Evolutionary conservation across 2,329 filamentous ascomycete species (phyloP).

Genomic region (Knufia petricola): DNA sequence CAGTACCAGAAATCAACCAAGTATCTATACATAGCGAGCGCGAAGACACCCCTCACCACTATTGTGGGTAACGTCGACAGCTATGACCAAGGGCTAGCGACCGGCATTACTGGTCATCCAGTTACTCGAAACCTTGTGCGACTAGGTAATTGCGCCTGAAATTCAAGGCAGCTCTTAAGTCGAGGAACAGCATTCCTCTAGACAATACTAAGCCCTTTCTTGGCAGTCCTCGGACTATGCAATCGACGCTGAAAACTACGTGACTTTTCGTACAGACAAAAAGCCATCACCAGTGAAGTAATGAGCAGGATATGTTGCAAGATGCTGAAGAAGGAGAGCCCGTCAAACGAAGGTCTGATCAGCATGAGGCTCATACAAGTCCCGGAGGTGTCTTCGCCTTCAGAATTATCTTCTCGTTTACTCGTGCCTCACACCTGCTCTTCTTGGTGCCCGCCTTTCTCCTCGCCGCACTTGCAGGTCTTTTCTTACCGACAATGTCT

Average conservation of each 20-base stretch:
- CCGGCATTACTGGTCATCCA: too few relatives aligned
- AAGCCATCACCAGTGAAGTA: too few relatives aligned
- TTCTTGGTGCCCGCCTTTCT: slow-evolving; percentile 47
- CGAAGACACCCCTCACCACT: too few relatives aligned
- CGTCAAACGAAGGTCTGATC: not conserved
- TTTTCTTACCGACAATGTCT: slow-evolving; percentile 55
- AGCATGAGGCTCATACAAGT: not conserved
- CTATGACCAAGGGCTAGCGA: too few relatives aligned
- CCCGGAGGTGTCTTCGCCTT: slow-evolving; percentile 26
- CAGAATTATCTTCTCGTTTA: slow-evolving; percentile 63
- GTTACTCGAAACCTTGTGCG: not conserved
- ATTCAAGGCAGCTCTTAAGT: not conserved
- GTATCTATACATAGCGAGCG: too few relatives aligned
- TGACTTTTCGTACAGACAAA: too few relatives aligned
- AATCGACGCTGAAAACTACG: too few relatives aligned
- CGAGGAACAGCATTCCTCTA: slow-evolving; percentile 18
- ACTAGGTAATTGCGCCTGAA: not conserved
- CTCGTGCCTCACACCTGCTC: slow-evolving; percentile 48
- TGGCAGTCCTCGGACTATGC: slow-evolving; percentile 6
- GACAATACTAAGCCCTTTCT: slow-evolving; percentile 24
- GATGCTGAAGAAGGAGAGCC: not conserved
- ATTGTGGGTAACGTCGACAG: too few relatives aligned
- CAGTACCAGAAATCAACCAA: too few relatives aligned
- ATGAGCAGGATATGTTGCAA: not conserved
- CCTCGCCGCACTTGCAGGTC: slow-evolving; percentile 51